Conservation (phyloP, 495 filamentous ascomycete genomes). For the Podospora didyma region DNA sequence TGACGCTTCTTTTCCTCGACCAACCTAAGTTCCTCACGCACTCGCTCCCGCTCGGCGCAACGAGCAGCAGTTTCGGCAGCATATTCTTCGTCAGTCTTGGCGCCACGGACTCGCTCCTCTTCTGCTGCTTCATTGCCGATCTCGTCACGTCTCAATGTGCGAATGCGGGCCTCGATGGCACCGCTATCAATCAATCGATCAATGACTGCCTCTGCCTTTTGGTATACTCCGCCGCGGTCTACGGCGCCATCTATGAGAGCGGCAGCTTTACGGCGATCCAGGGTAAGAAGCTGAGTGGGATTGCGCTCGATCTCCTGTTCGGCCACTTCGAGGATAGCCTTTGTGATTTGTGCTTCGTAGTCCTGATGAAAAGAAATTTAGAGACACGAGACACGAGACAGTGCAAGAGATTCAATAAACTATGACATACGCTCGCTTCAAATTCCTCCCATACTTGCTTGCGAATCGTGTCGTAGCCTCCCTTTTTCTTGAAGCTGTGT, state of each 20-base stretch:
- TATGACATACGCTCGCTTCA: conserved; percentile 61
- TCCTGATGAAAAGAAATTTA: conserved; percentile 41
- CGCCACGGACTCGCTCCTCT: conserved; percentile 63
- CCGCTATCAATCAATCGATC: conserved; percentile 63
- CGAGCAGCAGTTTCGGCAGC: conserved; percentile 65
- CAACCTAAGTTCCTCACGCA: conserved; percentile 60
- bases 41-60: conserved; percentile 58
- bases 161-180: conserved; percentile 61
- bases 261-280: conserved; percentile 75
- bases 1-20: conserved; percentile 65
- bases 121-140: conserved; percentile 69
- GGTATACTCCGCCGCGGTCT: conserved; percentile 77
- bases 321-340: conserved; percentile 64
- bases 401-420: not conserved
- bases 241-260: conserved; percentile 82
- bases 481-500: conserved; percentile 86
- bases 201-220: conserved; percentile 63
- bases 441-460: conserved; percentile 80
- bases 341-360: conserved; percentile 61
- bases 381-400: not conserved
- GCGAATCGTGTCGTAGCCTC: conserved; percentile 78
- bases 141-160: conserved; percentile 66
- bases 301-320: conserved; percentile 81
- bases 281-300: conserved; percentile 63
- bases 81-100: conserved; percentile 81